Percentiles rank a stretch among this genome's conserved stretches.
These are phyloP conservation scores for Xanthoparmelia taractica DNA, from an alignment of 495 filamentous ascomycete genomes.

Conservation along the genomic window DNA sequence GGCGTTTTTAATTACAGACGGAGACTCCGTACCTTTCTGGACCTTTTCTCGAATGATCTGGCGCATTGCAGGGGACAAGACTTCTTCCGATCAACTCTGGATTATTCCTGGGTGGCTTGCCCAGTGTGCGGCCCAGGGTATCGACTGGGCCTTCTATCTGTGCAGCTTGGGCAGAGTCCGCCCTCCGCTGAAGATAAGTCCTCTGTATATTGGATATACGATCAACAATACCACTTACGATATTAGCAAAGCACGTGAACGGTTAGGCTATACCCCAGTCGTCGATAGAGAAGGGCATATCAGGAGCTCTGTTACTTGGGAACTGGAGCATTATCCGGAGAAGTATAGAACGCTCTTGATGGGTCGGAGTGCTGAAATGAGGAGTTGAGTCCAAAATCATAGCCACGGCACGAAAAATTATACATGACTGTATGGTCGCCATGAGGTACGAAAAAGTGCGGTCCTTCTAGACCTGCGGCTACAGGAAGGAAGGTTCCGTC, in stretches of 20 bases:
- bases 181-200: background rate
- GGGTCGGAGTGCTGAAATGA: too few relatives aligned
- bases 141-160: background rate
- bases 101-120: background rate
- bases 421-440: too few relatives aligned
- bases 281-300: slow-evolving; percentile 58
- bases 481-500: too few relatives aligned
- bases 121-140: background rate
- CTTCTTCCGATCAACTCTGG: background rate
- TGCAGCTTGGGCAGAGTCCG: background rate
- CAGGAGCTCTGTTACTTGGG: slow-evolving; percentile 47
- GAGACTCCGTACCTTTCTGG: slow-evolving; percentile 72
- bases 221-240: slow-evolving; percentile 20
- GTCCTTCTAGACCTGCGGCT: too few relatives aligned
- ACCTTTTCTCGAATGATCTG: slow-evolving; percentile 67
- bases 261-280: slow-evolving; percentile 59
- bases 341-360: too few relatives aligned
- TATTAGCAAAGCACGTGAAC: slow-evolving; percentile 60
- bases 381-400: too few relatives aligned
- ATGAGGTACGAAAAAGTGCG: too few relatives aligned
- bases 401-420: too few relatives aligned
- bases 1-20: slow-evolving; percentile 60
- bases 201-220: slow-evolving; percentile 55
- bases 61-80: slow-evolving; percentile 53
- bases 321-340: too few relatives aligned